Evolutionary conservation across 1,139 yeast genomes (phyloP).

Genomic region (Groenewaldozyma sp.): DNA sequence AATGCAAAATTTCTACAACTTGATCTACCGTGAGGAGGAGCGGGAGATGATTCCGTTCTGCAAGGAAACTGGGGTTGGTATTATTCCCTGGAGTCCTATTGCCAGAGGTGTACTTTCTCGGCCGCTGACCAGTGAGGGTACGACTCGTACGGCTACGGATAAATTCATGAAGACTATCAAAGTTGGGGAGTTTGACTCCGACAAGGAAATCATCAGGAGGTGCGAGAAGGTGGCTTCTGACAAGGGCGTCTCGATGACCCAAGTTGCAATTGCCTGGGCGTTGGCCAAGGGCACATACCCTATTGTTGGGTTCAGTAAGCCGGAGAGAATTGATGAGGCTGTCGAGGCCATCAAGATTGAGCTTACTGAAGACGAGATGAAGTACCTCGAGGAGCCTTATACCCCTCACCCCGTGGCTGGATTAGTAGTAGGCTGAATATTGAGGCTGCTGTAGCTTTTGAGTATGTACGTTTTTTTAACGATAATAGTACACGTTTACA

Average conservation of each 20-base stretch:
- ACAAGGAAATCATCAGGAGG: slow-evolving; percentile 35
- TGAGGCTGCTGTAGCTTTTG: no score
- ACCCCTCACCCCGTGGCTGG: slow-evolving; percentile 20
- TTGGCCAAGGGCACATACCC: slow-evolving; percentile 43
- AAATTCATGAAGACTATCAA: slow-evolving; percentile 18
- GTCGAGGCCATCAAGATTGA: slow-evolving; percentile 37
- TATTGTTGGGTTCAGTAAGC: slow-evolving; percentile 45
- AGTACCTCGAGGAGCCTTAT: slow-evolving; percentile 44
- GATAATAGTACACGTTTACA: no score
- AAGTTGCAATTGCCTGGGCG: slow-evolving; percentile 47
- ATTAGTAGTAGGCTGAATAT: background rate
- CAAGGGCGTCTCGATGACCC: slow-evolving; percentile 41
- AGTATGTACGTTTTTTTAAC: no score
- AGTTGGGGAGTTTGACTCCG: slow-evolving; percentile 4
- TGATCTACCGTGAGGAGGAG: slow-evolving; percentile 52
- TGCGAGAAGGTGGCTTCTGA: slow-evolving; percentile 45
- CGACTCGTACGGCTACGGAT: slow-evolving; percentile 5
- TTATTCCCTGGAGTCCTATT: slow-evolving; percentile 45
- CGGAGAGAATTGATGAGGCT: slow-evolving; percentile 46
- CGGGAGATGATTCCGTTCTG: slow-evolving; percentile 50
- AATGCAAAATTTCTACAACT: slow-evolving; percentile 51
- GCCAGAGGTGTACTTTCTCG: slow-evolving; percentile 42
- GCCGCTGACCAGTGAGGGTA: slow-evolving; percentile 22
- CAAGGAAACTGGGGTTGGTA: slow-evolving; percentile 38
- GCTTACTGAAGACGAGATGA: slow-evolving; percentile 38